Evolutionary conservation across 106 monocot species (phyloP), one percentile per base, ranked within the genome.

Genomic region (Iris macrosiphon): DNA sequence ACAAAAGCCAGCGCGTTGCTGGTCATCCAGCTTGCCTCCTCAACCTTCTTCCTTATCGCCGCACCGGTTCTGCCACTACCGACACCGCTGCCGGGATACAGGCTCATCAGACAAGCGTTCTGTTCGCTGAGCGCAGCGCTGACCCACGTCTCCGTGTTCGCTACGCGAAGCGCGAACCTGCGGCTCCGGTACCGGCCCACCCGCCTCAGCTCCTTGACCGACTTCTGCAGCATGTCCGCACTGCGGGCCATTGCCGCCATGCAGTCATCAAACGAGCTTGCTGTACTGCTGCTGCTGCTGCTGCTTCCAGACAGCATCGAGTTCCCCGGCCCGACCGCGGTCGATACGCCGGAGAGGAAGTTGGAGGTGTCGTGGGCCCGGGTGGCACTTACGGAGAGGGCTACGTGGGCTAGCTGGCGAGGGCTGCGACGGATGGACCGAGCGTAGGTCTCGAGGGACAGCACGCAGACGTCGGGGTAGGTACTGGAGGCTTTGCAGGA

Each of bases 401-500:
- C 40, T 2, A 14, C 40, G 14, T 13, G 40, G 6, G 40, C 40
- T 14, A 40, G 40, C 40, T 40, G 40, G 40, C 40, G 40, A 14
- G 40, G 40, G 7, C 55, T 55, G 55, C 24, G 33, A 12, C 55
- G 33, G n/a, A 58, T 40, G 17, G 25, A 15, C 14, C 40, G 57
- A 2, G 40, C 57, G 25, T 58, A 58, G 15, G 13, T 1, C 0
- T 24, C 22, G 0, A 58, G 57, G 4, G 57, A 58, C 37, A 6
- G 22, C 27, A 18, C 40, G 40, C 57, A 58, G 18, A 58, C 15
- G 0, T 24, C 40, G 0, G 57, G 57, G 57, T 58, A 58, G 57
- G 16, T 25, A n/a, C n/a, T n/a, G 40, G 57, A 40, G 40, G 4
- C 2, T 14, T 41, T 30, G 57, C 57, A 58, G 3, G 57, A 58